Percentiles rank a stretch among this genome's conserved stretches.
These are phyloP conservation scores for Echium plantagineum DNA, from an alignment of 257 asterid genomes.

Conservation along the genomic window DNA sequence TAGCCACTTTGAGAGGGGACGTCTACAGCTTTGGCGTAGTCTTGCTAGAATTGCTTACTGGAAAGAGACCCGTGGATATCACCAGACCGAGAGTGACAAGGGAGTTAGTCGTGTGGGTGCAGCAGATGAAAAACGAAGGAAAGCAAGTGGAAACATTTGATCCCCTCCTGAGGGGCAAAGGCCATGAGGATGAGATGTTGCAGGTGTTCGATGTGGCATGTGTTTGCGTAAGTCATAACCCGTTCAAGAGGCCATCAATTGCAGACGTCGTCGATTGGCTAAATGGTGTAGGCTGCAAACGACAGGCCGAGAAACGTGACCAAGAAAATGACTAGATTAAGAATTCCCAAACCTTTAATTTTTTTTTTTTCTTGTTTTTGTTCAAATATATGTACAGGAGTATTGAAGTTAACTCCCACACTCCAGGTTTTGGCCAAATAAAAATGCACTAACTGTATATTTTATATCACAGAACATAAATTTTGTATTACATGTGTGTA, in stretches of 20 bases:
- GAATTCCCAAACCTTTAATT: slow-evolving; percentile 21
- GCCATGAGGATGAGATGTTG: slow-evolving; percentile 71
- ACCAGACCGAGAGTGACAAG: slow-evolving; percentile 67
- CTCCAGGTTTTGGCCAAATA: slow-evolving; percentile 21
- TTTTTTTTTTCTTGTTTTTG: slow-evolving; percentile 8
- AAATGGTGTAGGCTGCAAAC: slow-evolving; percentile 35
- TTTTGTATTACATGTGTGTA: background rate
- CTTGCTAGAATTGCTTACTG: slow-evolving; percentile 73
- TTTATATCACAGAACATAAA: background rate
- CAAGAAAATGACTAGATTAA: slow-evolving; percentile 13
- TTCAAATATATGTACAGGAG: slow-evolving; percentile 9
- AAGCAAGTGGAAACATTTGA: slow-evolving; percentile 66
- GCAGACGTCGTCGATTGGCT: slow-evolving; percentile 75
- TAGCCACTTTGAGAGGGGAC: slow-evolving; percentile 92
- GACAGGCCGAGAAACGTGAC: slow-evolving; percentile 27
- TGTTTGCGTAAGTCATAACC: slow-evolving; percentile 74
- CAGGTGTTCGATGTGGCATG: slow-evolving; percentile 73
- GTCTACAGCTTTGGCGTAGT: slow-evolving; percentile 90
- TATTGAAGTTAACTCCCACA: slow-evolving; percentile 12
- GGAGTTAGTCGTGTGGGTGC: slow-evolving; percentile 75
- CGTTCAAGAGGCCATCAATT: slow-evolving; percentile 75
- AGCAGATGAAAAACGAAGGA: slow-evolving; percentile 64
- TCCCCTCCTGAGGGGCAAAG: slow-evolving; percentile 54
- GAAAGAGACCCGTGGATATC: slow-evolving; percentile 80
- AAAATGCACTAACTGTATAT: slow-evolving; percentile 6